These are phyloP conservation scores for Leishmania amazonensis DNA, from an alignment of 208 protist species.

Conservation along the genomic window DNA sequence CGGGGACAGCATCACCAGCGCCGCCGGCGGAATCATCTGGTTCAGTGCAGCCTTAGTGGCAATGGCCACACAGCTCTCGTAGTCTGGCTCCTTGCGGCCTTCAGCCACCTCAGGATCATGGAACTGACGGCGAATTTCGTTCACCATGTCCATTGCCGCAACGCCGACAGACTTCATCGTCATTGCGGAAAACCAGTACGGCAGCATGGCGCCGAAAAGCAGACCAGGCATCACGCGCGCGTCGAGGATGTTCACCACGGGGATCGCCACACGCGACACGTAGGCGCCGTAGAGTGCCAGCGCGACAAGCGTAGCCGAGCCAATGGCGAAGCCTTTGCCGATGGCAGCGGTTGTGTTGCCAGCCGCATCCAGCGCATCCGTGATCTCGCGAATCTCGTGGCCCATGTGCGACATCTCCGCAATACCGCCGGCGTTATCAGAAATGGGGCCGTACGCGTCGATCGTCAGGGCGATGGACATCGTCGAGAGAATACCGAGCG, in stretches of 20 bases:
- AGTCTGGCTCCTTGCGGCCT: slow-evolving; percentile 91
- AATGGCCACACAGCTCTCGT: slow-evolving; percentile 94
- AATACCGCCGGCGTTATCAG: slow-evolving; percentile 96
- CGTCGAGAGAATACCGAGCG: slow-evolving; percentile 96
- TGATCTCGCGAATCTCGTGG: slow-evolving; percentile 90
- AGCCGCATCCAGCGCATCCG: slow-evolving; percentile 94
- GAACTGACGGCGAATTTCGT: slow-evolving; percentile 96
- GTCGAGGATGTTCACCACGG: slow-evolving; percentile 78
- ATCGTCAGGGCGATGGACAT: slow-evolving; percentile 92
- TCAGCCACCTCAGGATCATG: slow-evolving; percentile 79
- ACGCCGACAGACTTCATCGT: slow-evolving; percentile 95
- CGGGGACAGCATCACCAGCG: slow-evolving; percentile 93
- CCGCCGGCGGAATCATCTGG: slow-evolving; percentile 95
- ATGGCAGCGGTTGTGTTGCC: slow-evolving; percentile 97
- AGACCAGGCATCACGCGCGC: slow-evolving; percentile 82
- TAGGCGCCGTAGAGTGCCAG: slow-evolving; percentile 95
- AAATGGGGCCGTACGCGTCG: slow-evolving; percentile 96
- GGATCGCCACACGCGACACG: slow-evolving; percentile 68
- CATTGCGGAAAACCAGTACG: slow-evolving; percentile 96
- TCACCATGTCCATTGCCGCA: slow-evolving; percentile 93
- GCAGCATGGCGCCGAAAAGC: slow-evolving; percentile 93
- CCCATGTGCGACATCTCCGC: slow-evolving; percentile 93
- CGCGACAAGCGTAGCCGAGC: slow-evolving; percentile 92
- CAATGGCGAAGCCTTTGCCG: slow-evolving; percentile 97
- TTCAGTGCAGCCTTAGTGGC: slow-evolving; percentile 89